phyloP scores from a whole-genome alignment of 345 rosid genomes.

The Euphorbia lathyris region DNA sequence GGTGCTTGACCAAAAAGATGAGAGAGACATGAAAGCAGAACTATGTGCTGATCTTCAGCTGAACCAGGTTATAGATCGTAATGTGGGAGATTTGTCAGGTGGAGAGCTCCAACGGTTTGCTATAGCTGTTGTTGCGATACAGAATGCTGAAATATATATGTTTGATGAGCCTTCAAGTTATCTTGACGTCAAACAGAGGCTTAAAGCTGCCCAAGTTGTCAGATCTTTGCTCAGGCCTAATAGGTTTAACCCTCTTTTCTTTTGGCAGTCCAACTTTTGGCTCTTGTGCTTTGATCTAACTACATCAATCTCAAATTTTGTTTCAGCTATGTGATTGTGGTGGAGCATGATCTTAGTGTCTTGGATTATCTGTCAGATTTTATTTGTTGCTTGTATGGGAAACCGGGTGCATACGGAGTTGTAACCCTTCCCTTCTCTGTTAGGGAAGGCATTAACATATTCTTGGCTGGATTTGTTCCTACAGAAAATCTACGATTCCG shows the following conservation, averaged over 20 bases:
- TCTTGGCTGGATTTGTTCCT: conserved; percentile 96
- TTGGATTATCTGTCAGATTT: conserved; percentile 95
- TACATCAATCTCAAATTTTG: neutral
- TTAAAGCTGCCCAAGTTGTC: conserved; percentile 93
- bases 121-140: conserved; percentile 90
- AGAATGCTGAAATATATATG: conserved; percentile 99
- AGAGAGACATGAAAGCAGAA: conserved; percentile 65
- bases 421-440: conserved; percentile 98
- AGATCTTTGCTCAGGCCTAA: conserved; percentile 86
- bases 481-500: conserved; percentile 91
- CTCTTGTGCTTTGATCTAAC: neutral
- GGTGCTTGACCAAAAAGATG: conserved; percentile 92
- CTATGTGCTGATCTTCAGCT: conserved; percentile 83
- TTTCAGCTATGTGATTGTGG: conserved; percentile 93
- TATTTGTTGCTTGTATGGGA: conserved; percentile 96
- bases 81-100: conserved; percentile 90
- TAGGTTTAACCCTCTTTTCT: conserved; percentile 46
- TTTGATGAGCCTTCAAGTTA: conserved; percentile 99
- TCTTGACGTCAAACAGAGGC: conserved; percentile 98
- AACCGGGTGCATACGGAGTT: conserved; percentile 98
- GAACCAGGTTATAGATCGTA: conserved; percentile 90
- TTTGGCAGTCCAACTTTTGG: conserved; percentile 1
- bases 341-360: conserved; percentile 98
- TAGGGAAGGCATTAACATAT: conserved; percentile 94
- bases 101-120: conserved; percentile 99